Conservation (phyloP, 257 asterid species). For the Phtheirospermum japonicum region DNA sequence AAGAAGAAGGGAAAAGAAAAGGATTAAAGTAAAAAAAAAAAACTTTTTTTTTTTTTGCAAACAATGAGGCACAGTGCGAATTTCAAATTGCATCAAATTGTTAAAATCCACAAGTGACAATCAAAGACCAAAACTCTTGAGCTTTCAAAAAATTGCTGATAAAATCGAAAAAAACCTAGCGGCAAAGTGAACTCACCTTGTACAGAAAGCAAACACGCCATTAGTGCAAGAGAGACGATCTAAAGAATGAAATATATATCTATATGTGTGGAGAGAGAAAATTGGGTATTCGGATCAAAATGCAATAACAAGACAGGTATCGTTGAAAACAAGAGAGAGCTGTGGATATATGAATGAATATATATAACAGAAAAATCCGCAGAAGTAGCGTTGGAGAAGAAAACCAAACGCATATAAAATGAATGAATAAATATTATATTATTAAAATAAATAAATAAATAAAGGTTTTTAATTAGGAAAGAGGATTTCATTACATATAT, state of each 20-base stretch:
- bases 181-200: slow-evolving; percentile 34
- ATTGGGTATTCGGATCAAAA: slow-evolving; percentile 40
- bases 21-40: background rate
- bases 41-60: slow-evolving; percentile 12
- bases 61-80: slow-evolving; percentile 4
- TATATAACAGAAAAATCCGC: slow-evolving; percentile 51
- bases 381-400: slow-evolving; percentile 68
- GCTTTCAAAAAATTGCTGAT: background rate
- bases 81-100: slow-evolving; percentile 19
- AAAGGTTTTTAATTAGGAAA: background rate
- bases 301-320: slow-evolving; percentile 34
- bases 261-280: slow-evolving; percentile 29
- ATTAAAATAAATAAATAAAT: background rate
- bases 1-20: too few species aligned
- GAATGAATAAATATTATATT: slow-evolving; percentile 19
- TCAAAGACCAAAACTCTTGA: background rate
- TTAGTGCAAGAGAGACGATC: slow-evolving; percentile 33
- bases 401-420: slow-evolving; percentile 43
- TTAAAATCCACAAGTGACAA: slow-evolving; percentile 17
- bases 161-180: slow-evolving; percentile 25
- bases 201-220: slow-evolving; percentile 32
- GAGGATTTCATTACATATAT: background rate
- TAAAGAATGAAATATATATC: slow-evolving; percentile 31
- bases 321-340: slow-evolving; percentile 49
- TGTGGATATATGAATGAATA: slow-evolving; percentile 26